These are phyloP conservation scores for Anthoceros angustus DNA, from an alignment of 225 moss, liverwort and hornwort genomes.

Conservation along the genomic window DNA sequence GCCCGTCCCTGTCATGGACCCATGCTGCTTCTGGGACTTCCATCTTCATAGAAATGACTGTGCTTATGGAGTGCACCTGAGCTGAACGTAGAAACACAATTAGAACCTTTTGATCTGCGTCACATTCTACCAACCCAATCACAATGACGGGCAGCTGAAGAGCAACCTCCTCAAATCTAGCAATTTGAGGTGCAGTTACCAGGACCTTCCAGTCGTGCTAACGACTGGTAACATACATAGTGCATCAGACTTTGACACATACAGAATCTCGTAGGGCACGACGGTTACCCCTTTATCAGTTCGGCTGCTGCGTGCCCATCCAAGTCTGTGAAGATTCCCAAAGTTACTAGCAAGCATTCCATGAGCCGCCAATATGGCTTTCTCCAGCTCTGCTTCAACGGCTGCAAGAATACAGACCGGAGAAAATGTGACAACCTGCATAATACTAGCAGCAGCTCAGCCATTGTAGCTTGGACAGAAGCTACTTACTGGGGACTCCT, in stretches of 20 bases:
- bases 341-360: constrained; percentile 81
- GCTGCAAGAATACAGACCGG: constrained; percentile 29
- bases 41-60: constrained; percentile 95
- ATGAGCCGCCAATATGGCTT: constrained; percentile 65
- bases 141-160: too few species aligned
- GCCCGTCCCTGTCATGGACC: constrained; percentile 60
- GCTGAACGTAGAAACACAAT: constrained; percentile 5
- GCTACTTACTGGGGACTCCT: not conserved
- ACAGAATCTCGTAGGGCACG: not conserved
- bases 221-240: not conserved
- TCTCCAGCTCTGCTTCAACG: constrained; percentile 72
- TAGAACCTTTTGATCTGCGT: too few species aligned
- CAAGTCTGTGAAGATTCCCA: constrained; percentile 56
- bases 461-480: not conserved
- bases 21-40: constrained; percentile 72
- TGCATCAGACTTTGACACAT: not conserved
- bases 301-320: constrained; percentile 91
- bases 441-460: not conserved
- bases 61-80: constrained; percentile 89
- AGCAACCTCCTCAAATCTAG: too few species aligned
- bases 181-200: too few species aligned
- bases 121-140: too few species aligned
- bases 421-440: too few species aligned
- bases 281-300: constrained; percentile 83
- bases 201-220: too few species aligned